A percentile compares a stretch with the other conserved stretches of the same genome.
Evolutionary conservation across 225 moss, liverwort and hornwort species (phyloP).

Genomic region (Thuidium tamariscinum): DNA sequence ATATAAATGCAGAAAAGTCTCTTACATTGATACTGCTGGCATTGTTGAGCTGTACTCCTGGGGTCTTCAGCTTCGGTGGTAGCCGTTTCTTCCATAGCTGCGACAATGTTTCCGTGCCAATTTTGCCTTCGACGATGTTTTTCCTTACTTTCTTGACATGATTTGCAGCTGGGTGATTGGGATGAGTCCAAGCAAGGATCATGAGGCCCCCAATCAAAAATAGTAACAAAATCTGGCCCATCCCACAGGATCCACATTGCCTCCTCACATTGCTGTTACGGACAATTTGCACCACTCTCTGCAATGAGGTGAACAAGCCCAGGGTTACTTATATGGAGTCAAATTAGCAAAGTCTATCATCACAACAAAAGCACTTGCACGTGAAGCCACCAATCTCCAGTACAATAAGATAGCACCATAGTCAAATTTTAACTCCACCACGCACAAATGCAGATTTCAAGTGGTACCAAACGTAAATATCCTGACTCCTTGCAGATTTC

Average conservation of each 20-base stretch:
- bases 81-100: slow-evolving; percentile 25
- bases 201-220: slow-evolving; percentile 56
- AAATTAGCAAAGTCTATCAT: not conserved
- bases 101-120: slow-evolving; percentile 32
- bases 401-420: not conserved
- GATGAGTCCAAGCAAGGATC: slow-evolving; percentile 42
- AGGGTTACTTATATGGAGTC: not conserved
- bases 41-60: not conserved
- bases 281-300: slow-evolving; percentile 60
- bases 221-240: slow-evolving; percentile 58
- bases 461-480: not conserved
- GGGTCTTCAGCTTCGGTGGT: slow-evolving; percentile 17
- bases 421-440: not conserved
- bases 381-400: not conserved
- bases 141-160: slow-evolving; percentile 19
- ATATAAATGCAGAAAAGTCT: not conserved
- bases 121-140: slow-evolving; percentile 10
- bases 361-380: not conserved
- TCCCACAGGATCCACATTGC: slow-evolving; percentile 62
- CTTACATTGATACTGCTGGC: not conserved
- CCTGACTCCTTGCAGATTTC: not conserved
- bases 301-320: not conserved
- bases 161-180: slow-evolving; percentile 25
- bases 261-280: slow-evolving; percentile 35
- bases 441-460: not conserved